Evolutionary conservation across 345 rosid species (phyloP).

Genomic region (Eucalyptus guilfoylei): DNA sequence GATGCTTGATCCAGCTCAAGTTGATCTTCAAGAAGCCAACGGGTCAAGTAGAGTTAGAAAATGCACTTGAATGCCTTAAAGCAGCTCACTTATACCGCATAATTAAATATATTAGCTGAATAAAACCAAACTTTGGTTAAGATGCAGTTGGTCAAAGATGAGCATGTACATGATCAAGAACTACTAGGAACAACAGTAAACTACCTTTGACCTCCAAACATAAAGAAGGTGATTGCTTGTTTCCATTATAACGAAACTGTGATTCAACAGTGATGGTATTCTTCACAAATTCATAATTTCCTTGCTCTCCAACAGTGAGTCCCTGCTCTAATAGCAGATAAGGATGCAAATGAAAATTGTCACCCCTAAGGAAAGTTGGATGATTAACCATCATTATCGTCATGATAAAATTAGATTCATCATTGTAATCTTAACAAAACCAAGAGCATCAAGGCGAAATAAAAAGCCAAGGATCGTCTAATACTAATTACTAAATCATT

Average conservation of each 20-base stretch:
- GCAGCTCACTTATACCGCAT: not conserved
- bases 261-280: not conserved
- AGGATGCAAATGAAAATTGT: slow-evolving; percentile 2
- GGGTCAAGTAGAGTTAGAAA: not conserved
- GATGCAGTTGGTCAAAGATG: not conserved
- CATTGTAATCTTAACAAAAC: not conserved
- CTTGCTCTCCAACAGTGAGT: slow-evolving; percentile 10
- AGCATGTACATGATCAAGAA: not conserved
- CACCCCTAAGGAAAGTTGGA: not conserved
- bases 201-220: not conserved
- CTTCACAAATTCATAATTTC: slow-evolving; percentile 9
- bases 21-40: not conserved
- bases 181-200: not conserved
- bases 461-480: not conserved
- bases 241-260: not conserved
- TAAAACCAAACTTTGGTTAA: not conserved
- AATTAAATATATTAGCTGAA: not conserved
- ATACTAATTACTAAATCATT: not conserved
- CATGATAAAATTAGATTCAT: not conserved
- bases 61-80: not conserved
- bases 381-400: not conserved
- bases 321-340: slow-evolving; percentile 29
- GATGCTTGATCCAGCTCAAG: not conserved
- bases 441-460: not conserved
- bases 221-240: not conserved